Percentiles rank a stretch among this genome's conserved stretches.
These are phyloP conservation scores for Aaosphaeria arxii DNA, from an alignment of 2,329 filamentous ascomycete species.

Conservation along the genomic window DNA sequence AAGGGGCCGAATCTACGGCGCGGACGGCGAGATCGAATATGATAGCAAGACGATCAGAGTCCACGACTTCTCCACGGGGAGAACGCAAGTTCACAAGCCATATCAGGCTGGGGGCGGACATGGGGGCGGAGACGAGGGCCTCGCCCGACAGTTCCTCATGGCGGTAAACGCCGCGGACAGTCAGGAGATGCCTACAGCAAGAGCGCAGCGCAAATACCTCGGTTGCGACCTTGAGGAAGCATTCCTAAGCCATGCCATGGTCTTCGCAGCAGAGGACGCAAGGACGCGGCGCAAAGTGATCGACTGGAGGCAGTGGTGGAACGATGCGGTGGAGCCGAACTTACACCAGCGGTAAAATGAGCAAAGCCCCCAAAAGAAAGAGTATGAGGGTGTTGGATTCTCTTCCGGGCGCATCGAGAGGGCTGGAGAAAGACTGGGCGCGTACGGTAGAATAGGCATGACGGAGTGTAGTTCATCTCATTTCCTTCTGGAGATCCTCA, in stretches of 20 bases:
- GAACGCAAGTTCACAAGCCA: slow-evolving; percentile 58
- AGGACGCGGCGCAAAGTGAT: slow-evolving; percentile 67
- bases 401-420: not conserved
- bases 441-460: slow-evolving; percentile 17
- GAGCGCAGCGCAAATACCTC: slow-evolving; percentile 72
- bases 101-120: slow-evolving; percentile 61
- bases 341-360: slow-evolving; percentile 10
- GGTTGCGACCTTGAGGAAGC: slow-evolving; percentile 84
- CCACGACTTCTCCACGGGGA: slow-evolving; percentile 65
- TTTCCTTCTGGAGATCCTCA: not conserved
- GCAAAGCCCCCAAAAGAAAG: slow-evolving; percentile 6
- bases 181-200: slow-evolving; percentile 60
- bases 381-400: slow-evolving; percentile 1
- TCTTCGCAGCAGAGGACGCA: slow-evolving; percentile 92
- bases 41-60: slow-evolving; percentile 76
- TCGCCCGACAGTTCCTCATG: slow-evolving; percentile 77
- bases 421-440: slow-evolving; percentile 13
- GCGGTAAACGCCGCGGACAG: slow-evolving; percentile 80
- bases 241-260: slow-evolving; percentile 84
- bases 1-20: slow-evolving; percentile 82
- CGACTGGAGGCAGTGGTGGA: slow-evolving; percentile 77
- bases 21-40: slow-evolving; percentile 79
- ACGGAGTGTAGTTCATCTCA: slow-evolving; percentile 2
- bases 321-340: slow-evolving; percentile 46
- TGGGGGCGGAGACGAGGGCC: slow-evolving; percentile 76